Base-by-base conservation (phyloP, 345 rosid genomes). In the Acer saccharum region DNA sequence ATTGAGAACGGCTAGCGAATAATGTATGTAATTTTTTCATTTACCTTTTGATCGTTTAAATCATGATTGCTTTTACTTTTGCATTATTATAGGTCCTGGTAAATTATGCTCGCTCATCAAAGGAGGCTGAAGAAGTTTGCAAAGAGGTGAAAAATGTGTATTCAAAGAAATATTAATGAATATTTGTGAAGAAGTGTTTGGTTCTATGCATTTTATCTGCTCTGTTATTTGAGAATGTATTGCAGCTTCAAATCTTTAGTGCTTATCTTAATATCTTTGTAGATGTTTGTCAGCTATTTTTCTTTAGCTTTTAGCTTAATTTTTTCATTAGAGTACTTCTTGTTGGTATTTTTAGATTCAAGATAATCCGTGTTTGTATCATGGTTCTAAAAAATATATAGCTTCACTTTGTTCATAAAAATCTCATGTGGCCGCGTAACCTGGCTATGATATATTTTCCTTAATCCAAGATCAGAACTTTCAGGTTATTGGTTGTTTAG, bases 41-140 rank as follows among this genome's bases (percentile, higher is more conserved):
- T 43, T 16, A 61, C 62, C 16, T 18, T 43, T 52, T 74, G 21
- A 50, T 75, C 20, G 20, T 21, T 3, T 12, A 27, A 57, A 66
- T 65, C 43, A 9, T 73, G 63, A 69, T 62, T 58, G 12, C 17
- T 1, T 29, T 55, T 50, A 8, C 11, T 50, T 78, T 80, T 60
- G 13, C 71, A 14, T 52, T 70, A 72, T 68, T 84, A 50, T 88
- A 95, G 99, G 99, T 95, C 65, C 78, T 94, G 86, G 97, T 94
- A 79, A 95, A 94, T 80, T 95, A 95, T 80, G 98, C 98, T 71
- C 87, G 94, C 84, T 95, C 99, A 67, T 88, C 97, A 68, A 86
- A 91, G 85, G 98, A 95, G 77, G 98, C 99, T n/a, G 98, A 95
- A 75, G 99, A 94, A 80, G 97, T 95, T 75, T 86, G 89, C 71